A percentile compares a stretch with the other conserved stretches of the same genome.
phyloP scores from a whole-genome alignment of 73 alveolate genomes.

The Urostyla sp. region DNA sequence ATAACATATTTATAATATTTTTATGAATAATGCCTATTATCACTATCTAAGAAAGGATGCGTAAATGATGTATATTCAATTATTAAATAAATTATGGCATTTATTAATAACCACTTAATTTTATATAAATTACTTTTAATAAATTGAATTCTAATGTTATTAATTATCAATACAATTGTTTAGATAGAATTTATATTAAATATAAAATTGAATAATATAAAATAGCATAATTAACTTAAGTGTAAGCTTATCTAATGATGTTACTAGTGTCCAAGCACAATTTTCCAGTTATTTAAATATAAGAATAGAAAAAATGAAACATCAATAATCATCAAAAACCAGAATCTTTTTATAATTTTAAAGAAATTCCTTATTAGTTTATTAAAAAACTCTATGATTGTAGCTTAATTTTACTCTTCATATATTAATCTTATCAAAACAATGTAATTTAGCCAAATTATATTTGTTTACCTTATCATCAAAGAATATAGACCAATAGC shows the following conservation, averaged over 20 bases:
- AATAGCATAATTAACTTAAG: slow-evolving; percentile 23
- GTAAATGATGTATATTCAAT: slow-evolving; percentile 1
- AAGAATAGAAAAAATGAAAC: slow-evolving; percentile 11
- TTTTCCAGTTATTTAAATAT: slow-evolving; percentile 3
- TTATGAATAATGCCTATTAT: slow-evolving; percentile 42
- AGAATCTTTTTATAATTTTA: not conserved
- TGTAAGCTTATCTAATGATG: slow-evolving; percentile 40
- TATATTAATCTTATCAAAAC: slow-evolving; percentile 6
- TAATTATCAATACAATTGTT: not conserved
- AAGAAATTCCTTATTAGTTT: not conserved
- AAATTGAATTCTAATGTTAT: not conserved
- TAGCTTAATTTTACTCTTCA: not conserved
- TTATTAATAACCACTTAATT: not conserved
- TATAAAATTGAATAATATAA: not conserved
- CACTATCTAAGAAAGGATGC: slow-evolving; percentile 47
- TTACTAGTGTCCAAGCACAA: slow-evolving; percentile 45
- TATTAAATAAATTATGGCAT: not conserved
- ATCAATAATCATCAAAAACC: slow-evolving; percentile 28
- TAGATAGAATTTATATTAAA: not conserved
- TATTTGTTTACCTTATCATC: slow-evolving; percentile 37
- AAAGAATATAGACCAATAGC: slow-evolving; percentile 22
- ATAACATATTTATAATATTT: slow-evolving; percentile 32
- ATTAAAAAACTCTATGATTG: not conserved
- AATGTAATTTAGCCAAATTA: slow-evolving; percentile 43
- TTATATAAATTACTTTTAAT: not conserved